Evolutionary conservation across 129 eudicot genomes (phyloP), one percentile per base, ranked within the genome.

Genomic region (Flaveria linearis): DNA sequence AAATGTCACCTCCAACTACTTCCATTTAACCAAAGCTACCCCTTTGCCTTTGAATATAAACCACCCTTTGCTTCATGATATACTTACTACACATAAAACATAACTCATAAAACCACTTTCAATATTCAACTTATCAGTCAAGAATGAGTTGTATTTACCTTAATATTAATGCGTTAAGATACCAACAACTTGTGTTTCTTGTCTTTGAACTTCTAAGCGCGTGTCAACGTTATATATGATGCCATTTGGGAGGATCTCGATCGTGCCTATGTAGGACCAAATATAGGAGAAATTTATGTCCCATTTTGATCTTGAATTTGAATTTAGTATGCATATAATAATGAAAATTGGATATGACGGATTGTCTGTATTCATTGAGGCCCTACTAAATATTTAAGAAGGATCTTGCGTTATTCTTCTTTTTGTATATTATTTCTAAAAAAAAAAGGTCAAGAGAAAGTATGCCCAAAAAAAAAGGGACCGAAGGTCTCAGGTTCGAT

Each of bases 321-420:
- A 51, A 41, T 39, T 42, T 67, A 2, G 25, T 7, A 36, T 39
- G 72, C 72, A 41, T 68, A 18, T 68, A 45, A 66, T 66, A 41
- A 66, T 41, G 71, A 41, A 66, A 39, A n/a, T 18, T 50, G 51
- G 14, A 66, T 66, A 66, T 41, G 69, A 47, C 69, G 36, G 69
- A 64, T 64, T 64, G 71, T 66, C 71, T 66, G 18, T 66, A 73
- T 57, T 67, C 50, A 67, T 67, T 60, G 71, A 80, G 80, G 46
- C 64, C 84, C 84, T 74, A 80, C 84, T 67, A 80, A 45, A 80
- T 80, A 80, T 80, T 74, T 60, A 66, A 30, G 45, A 23, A 49
- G 58, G 71, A 74, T 74, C 76, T 45, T 80, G 79, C 73, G 73
- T 50, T 68, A 45, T 68, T 45, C 26, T 73, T 25, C 25, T 28